These are phyloP conservation scores for Lecanosticta acicola DNA, from an alignment of 2,329 filamentous ascomycete species.

Conservation along the genomic window DNA sequence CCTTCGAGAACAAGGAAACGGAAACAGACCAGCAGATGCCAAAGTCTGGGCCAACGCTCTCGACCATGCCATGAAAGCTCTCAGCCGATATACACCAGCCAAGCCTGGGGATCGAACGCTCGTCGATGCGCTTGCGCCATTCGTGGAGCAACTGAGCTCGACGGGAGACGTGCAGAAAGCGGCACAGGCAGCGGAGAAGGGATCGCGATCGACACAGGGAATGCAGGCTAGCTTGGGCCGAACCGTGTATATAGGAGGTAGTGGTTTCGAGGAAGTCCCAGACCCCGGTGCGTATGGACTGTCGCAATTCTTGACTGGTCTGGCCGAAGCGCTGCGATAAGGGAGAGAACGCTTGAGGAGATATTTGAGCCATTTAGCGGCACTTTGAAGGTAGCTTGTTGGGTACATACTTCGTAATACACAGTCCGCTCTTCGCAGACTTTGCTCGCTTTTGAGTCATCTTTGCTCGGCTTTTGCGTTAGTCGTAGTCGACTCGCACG, in stretches of 20 bases:
- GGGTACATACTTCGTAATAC: constrained; percentile 15
- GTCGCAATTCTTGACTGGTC: constrained; percentile 72
- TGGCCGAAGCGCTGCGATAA: constrained; percentile 53
- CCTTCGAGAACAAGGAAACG: constrained; percentile 50
- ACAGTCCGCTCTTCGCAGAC: constrained; percentile 5
- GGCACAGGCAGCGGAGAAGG: constrained; percentile 67
- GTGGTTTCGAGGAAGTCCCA: constrained; percentile 65
- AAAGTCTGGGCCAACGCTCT: constrained; percentile 63
- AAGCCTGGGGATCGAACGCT: constrained; percentile 83
- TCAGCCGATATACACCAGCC: constrained; percentile 83
- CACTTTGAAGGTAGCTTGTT: neutral
- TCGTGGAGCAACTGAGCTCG: constrained; percentile 64
- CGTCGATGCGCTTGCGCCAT: constrained; percentile 83
- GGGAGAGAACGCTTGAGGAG: neutral
- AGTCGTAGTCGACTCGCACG: neutral
- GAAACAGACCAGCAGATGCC: constrained; percentile 33
- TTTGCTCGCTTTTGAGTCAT: neutral
- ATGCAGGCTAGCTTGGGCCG: constrained; percentile 87
- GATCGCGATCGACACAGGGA: constrained; percentile 77
- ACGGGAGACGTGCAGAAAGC: constrained; percentile 65
- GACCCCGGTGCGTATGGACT: constrained; percentile 76
- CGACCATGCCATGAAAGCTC: constrained; percentile 60
- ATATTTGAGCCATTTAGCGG: constrained; percentile 6
- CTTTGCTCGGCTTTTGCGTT: neutral
- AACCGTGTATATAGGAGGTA: constrained; percentile 74